Base-by-base conservation (phyloP, 2,329 filamentous ascomycete genomes). In the Seiridium cupressi region DNA sequence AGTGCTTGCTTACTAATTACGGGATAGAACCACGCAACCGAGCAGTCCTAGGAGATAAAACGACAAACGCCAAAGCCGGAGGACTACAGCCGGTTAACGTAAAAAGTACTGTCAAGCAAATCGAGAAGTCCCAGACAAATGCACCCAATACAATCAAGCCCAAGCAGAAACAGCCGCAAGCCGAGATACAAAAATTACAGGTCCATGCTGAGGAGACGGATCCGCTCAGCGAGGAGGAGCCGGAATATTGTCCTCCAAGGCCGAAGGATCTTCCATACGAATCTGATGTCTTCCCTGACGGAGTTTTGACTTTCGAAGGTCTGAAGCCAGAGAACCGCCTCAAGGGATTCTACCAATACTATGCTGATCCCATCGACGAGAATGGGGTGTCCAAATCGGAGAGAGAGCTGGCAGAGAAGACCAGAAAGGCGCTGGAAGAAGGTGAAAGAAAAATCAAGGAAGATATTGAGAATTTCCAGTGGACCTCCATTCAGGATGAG, bases 11-110 rank as follows among this genome's bases (percentile, higher is more conserved):
- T 18, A 38, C 49, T 53, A 38, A 53, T 35, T 42, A 47, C 54
- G 18, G 8, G 18, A 36, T 59, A 89, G 87, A 83, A 59, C 83
- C 88, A 55, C 86, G 87, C 61, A 88, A 81, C 61, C 88, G 94
- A 69, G 93, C 93, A 44, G 91, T 92, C 10, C 79, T 99, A 53
- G 94, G 94, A 40, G 89, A 92, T 81, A 99, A 99, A 77, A 98
- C 94, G 1, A 98, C 95, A 57, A 99, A 99, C 74, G 92, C 91
- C 58, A 98, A 96, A 79, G 84, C 89, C 61, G 86, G 81, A 71
- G 82, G 81, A 55, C 83, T 87, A 65, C 88, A 90, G 64, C 88
- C 87, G 3, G 85, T 85, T 5, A 88, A 84, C 36, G 88, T 84
- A 38, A 89, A 88, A 68, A 79, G 78, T 61, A 79, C 81, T 31